Evolutionary conservation across 805 yeast species (phyloP), one percentile per base, ranked within the genome.

Genomic region (Alloascoidea hylecoeti): DNA sequence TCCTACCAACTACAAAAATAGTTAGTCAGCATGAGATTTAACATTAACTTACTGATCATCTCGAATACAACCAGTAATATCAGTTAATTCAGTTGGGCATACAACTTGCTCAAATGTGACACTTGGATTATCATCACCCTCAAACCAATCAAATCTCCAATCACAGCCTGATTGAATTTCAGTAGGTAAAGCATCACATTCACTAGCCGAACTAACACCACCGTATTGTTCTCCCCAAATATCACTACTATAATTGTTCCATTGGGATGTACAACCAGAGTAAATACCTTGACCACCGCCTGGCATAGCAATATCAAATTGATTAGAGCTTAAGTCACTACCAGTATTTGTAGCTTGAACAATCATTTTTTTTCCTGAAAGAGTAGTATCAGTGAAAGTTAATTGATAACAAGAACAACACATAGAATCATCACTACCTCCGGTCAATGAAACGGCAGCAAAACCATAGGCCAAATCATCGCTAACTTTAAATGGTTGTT

Each of bases 251-350:
- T 34, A 34, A 33, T 15, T 4, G 27, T 18, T 18, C 34, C 34
- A 37, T 16, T 37, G 39, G 17, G 9, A n/a, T 12, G 9, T 14
- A 30, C 39, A 37, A 5, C 39, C 39, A 9, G n/a, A 9, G 14
- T 4, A 37, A 17, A 34, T n/a, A 14, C 39, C 39, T n/a, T 33
- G 15, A 14, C 39, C 39, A 14, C 39, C 39, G 15, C 39, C 39
- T n/a, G 39, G 39, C 18, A 37, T 27, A 27, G 39, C 39, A 12
- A 37, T 32, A 14, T 37, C 39, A 33, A 37, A 37, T 18, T 37
- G 39, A 18, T 27, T 32, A 12, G 30, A 33, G 12, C 30, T 4
- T 15, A 37, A 27, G 27, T 37, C 39, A 32, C 18, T 32, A 32
- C 39, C 39, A 15, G 39, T 27, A 27, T 37, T 37, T 4, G 35